A percentile compares a stretch with the other conserved stretches of the same genome.
These are phyloP conservation scores for Russula olivacea DNA, from an alignment of 768 basidiomycete genomes.

Conservation along the genomic window DNA sequence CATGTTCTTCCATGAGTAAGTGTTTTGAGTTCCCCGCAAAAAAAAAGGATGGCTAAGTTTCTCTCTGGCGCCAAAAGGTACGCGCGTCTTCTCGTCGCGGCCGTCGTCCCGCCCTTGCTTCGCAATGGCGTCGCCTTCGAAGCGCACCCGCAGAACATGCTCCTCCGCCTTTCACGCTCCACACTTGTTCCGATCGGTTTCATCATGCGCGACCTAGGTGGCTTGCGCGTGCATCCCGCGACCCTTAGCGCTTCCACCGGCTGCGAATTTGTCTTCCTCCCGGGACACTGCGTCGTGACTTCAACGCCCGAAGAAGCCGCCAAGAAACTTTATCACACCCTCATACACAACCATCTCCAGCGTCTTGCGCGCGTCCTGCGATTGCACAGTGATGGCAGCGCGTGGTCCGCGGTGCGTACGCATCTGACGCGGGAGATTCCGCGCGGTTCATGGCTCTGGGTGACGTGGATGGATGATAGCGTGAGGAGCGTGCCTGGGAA, in stretches of 20 bases:
- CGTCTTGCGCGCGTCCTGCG: slow-evolving; percentile 49
- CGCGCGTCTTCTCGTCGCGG: slow-evolving; percentile 44
- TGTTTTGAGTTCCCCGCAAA: background rate
- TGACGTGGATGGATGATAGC: slow-evolving; percentile 37
- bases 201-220: slow-evolving; percentile 52
- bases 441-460: slow-evolving; percentile 39
- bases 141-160: slow-evolving; percentile 55
- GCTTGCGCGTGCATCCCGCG: slow-evolving; percentile 48
- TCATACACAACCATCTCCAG: slow-evolving; percentile 55
- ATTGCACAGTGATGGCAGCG: slow-evolving; percentile 46
- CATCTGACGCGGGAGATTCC: slow-evolving; percentile 45
- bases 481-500: slow-evolving; percentile 41
- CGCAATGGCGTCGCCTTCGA: slow-evolving; percentile 56
- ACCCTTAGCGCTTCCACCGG: slow-evolving; percentile 46
- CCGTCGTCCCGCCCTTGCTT: slow-evolving; percentile 47
- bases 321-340: slow-evolving; percentile 54
- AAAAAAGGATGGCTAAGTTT: background rate
- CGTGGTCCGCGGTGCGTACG: slow-evolving; percentile 45
- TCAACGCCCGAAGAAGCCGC: slow-evolving; percentile 45
- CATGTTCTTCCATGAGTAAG: slow-evolving; percentile 44
- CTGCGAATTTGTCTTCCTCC: slow-evolving; percentile 46
- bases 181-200: slow-evolving; percentile 45
- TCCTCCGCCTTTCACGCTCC: slow-evolving; percentile 41
- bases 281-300: slow-evolving; percentile 48
- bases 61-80: slow-evolving; percentile 35